Base-by-base conservation (phyloP, 352 stramenopile genomes). In the Phytophthora tentaculata region DNA sequence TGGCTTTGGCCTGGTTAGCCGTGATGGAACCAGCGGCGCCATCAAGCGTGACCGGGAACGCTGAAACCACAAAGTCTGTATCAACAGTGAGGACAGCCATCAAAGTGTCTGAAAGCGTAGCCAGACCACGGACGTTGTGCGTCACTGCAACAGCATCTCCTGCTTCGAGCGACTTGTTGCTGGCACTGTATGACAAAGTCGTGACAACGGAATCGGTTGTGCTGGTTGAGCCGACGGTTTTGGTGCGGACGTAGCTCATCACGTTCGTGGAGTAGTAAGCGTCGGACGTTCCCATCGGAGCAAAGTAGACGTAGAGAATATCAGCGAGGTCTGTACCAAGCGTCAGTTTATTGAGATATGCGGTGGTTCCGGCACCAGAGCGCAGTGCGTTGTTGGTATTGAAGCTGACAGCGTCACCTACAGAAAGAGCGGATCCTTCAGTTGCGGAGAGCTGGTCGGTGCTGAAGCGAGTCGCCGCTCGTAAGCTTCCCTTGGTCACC, bases 321-420 rank as follows among this genome's bases (percentile, higher is more conserved):
- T 56, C 50, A 3, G 22, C 44, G 12, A 68, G 16, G 24, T 57
- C 29, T 0, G 32, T 8, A 5, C 16, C 68, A 6, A 89, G 61
- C 19, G 63, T 73, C 23, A 76, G 23, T 35, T 61, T 68, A 55
- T 81, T 64, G 26, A 92, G 53, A 73, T 94, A 94, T 5, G 80
- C 81, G 1, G 85, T 90, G 19, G 83, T 94, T 26, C 85, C 83
- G 13, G 85, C 83, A 20, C 85, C 81, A 13, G 78, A 80, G 64
- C 81, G 80, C 3, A 92, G 61, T 16, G 56, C 44, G 10, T 66
- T 76, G 20, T 73, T 58, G 8, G 23, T 71, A 45, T 65, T 71
- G 47, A 82, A 77, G 26, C 77, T 85, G 45, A 91, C 77, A 0
- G 57, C 73, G 6, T 84, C 71, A 1, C 79, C 79, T 0, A 72